These are phyloP conservation scores for Aspergillus ochraceus DNA, from an alignment of 2,329 filamentous ascomycete genomes.

Conservation along the genomic window DNA sequence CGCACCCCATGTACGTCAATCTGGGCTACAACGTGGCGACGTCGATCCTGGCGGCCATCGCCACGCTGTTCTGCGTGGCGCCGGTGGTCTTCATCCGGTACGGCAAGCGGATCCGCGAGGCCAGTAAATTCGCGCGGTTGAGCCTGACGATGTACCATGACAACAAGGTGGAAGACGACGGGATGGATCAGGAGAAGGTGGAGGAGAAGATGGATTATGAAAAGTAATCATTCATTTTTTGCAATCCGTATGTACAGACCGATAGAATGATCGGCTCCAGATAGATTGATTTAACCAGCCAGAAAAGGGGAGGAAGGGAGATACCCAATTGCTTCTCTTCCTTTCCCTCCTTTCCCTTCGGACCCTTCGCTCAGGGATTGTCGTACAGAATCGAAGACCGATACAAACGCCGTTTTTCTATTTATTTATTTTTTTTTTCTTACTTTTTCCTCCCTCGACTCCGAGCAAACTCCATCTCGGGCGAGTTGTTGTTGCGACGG, in stretches of 20 bases:
- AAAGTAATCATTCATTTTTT: neutral
- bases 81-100: slow-evolving; percentile 14
- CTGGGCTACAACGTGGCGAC: slow-evolving; percentile 12
- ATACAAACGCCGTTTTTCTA: neutral
- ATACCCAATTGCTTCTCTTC: no score
- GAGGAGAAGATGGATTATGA: neutral
- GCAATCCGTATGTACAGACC: neutral
- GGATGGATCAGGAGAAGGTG: neutral
- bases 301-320: no score
- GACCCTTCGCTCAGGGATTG: neutral
- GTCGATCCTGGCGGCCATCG: slow-evolving; percentile 14
- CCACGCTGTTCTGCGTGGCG: slow-evolving; percentile 17
- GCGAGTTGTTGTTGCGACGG: neutral
- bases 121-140: slow-evolving; percentile 14
- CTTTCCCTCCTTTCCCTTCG: no score
- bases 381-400: neutral
- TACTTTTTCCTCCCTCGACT: neutral
- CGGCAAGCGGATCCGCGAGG: slow-evolving; percentile 12
- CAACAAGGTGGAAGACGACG: neutral
- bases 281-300: neutral
- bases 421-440: neutral
- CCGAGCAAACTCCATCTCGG: neutral
- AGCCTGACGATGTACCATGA: neutral
- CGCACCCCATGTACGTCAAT: slow-evolving; percentile 15
- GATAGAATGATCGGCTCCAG: neutral